phyloP scores from a whole-genome alignment of 495 filamentous ascomycete species.

The Lichenothelia convexa region DNA sequence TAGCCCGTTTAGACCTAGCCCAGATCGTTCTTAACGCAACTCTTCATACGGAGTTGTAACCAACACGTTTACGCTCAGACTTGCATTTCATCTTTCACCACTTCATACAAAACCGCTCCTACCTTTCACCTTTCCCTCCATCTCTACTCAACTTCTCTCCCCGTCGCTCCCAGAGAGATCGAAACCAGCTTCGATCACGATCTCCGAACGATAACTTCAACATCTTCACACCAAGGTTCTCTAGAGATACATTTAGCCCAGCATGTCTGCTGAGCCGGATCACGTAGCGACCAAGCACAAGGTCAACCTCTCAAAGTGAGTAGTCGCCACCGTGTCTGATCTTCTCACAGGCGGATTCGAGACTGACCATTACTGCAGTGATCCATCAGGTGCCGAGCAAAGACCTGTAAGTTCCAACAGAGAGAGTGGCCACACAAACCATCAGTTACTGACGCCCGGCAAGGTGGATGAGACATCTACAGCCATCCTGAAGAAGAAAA shows the following conservation, averaged over 20 bases:
- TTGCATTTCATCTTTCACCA: neutral
- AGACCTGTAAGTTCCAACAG: slow-evolving; percentile 47
- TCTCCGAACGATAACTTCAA: neutral
- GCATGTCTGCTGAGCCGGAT: slow-evolving; percentile 55
- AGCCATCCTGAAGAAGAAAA: slow-evolving; percentile 98
- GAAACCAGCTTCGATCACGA: neutral
- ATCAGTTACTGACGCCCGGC: slow-evolving; percentile 12
- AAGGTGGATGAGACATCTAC: slow-evolving; percentile 88
- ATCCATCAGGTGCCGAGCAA: slow-evolving; percentile 72
- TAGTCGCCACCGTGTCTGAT: slow-evolving; percentile 1
- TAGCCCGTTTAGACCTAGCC: no score
- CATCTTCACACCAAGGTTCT: neutral
- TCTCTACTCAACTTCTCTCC: neutral
- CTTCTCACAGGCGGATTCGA: slow-evolving; percentile 4
- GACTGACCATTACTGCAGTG: slow-evolving; percentile 37
- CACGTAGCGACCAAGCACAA: slow-evolving; percentile 62
- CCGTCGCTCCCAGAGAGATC: neutral
- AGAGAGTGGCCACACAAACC: slow-evolving; percentile 14
- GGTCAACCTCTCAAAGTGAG: slow-evolving; percentile 69
- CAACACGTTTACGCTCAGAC: no score
- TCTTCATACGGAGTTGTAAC: no score
- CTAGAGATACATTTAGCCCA: slow-evolving; percentile 8
- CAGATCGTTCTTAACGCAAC: no score
- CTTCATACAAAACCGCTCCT: neutral
- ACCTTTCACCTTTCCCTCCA: neutral